These are phyloP conservation scores for Phalaenopsis equestris DNA, from an alignment of 106 monocot genomes.

Conservation along the genomic window DNA sequence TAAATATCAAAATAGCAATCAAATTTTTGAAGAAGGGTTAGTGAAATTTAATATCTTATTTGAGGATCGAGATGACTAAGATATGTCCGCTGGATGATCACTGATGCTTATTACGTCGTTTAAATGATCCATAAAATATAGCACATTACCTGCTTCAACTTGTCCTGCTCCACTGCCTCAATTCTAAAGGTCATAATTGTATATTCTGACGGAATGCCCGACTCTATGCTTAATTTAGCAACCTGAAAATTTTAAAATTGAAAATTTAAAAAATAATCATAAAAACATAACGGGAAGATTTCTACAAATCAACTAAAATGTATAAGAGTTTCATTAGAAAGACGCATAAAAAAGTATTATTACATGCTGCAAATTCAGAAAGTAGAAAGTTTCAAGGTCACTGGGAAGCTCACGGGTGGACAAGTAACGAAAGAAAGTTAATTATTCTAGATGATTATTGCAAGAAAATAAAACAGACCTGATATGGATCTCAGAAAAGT, in stretches of 20 bases:
- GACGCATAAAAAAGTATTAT: neutral
- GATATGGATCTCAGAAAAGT: neutral
- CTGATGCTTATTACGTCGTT: neutral
- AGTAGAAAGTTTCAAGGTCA: neutral
- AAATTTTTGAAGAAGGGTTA: too few species aligned
- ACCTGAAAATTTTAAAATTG: slow-evolving; percentile 26
- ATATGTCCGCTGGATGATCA: neutral
- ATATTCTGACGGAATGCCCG: slow-evolving; percentile 61
- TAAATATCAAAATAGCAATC: too few species aligned
- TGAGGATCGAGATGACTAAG: too few species aligned
- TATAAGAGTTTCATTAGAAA: neutral
- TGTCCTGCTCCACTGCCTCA: slow-evolving; percentile 18
- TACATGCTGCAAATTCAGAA: neutral
- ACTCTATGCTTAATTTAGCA: slow-evolving; percentile 42
- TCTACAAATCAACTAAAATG: neutral
- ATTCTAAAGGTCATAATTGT: slow-evolving; percentile 45
- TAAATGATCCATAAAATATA: neutral
- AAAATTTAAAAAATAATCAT: neutral
- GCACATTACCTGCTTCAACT: slow-evolving; percentile 30
- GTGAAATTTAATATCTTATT: too few species aligned
- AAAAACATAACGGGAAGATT: neutral
- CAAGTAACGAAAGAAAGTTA: neutral
- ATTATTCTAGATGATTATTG: neutral
- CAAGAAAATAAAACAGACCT: neutral
- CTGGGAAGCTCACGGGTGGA: neutral